A percentile compares a stretch with the other conserved stretches of the same genome.
These are phyloP conservation scores for Tieghemostelium lacteum DNA, from an alignment of 78 protist genomes.

Conservation along the genomic window DNA sequence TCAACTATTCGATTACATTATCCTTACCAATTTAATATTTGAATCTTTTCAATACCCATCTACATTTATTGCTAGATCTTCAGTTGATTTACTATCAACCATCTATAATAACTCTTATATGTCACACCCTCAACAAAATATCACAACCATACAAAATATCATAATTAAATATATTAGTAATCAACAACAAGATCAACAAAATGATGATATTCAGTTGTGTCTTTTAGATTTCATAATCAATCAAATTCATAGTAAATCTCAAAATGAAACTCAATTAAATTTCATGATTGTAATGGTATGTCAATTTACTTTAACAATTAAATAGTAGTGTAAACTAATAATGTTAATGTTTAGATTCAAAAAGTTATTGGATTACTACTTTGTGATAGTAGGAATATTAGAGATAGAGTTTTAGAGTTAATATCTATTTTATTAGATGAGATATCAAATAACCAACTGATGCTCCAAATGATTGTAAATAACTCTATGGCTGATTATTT, in stretches of 20 bases:
- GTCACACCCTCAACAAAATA: background rate
- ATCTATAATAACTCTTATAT: background rate
- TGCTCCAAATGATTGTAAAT: background rate
- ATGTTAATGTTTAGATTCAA: background rate
- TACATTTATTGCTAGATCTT: conserved; percentile 2
- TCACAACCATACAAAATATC: background rate
- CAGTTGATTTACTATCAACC: background rate
- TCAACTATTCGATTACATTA: background rate
- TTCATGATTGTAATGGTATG: background rate
- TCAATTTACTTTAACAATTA: background rate
- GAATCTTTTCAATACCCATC: conserved; percentile 14
- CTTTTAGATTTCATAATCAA: conserved; percentile 20
- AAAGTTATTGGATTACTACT: background rate
- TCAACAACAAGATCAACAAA: background rate
- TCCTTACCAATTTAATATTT: background rate
- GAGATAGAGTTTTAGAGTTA: conserved; percentile 17
- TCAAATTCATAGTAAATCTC: background rate
- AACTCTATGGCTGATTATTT: background rate
- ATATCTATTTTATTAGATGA: background rate
- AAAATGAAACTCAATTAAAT: background rate
- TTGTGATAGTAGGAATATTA: conserved; percentile 3
- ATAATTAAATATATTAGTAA: background rate
- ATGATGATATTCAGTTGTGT: conserved; percentile 6
- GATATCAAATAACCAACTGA: background rate
- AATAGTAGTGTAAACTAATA: no score